These are phyloP conservation scores for Macrocybe gigantea DNA, from an alignment of 768 basidiomycete genomes.

Conservation along the genomic window DNA sequence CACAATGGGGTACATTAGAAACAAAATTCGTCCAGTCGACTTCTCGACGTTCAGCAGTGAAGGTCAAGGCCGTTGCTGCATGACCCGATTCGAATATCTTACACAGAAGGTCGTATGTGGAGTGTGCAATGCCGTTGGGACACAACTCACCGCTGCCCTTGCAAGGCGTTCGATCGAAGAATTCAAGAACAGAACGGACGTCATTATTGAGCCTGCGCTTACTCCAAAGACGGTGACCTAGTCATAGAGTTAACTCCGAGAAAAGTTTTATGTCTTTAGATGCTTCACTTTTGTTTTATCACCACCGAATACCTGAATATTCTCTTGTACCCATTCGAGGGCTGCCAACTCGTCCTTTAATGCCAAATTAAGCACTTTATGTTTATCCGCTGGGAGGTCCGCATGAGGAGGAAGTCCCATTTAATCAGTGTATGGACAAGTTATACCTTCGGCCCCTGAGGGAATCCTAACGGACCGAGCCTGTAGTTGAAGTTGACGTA, in stretches of 20 bases:
- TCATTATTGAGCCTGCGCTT: constrained; percentile 41
- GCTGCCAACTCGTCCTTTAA: constrained; percentile 34
- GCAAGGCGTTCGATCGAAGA: constrained; percentile 19
- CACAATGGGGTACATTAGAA: constrained; percentile 19
- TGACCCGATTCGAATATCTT: constrained; percentile 42
- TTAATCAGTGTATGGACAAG: neutral
- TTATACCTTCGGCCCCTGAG: constrained; percentile 26
- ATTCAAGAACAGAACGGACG: constrained; percentile 29
- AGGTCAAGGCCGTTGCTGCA: constrained; percentile 21
- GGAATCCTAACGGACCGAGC: constrained; percentile 17
- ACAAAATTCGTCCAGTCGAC: constrained; percentile 23
- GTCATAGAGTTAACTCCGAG: neutral
- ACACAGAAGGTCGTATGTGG: no score
- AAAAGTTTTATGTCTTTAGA: neutral
- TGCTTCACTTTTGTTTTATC: constrained; percentile 33
- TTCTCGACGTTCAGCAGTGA: constrained; percentile 20
- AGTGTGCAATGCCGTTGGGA: neutral
- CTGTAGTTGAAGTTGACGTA: constrained; percentile 46
- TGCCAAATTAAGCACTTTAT: constrained; percentile 31
- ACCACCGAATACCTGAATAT: constrained; percentile 53
- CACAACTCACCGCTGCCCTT: constrained; percentile 22
- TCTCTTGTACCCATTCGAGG: constrained; percentile 43
- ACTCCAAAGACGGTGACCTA: constrained; percentile 42
- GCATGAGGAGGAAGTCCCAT: neutral
- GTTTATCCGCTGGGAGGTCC: neutral